These are phyloP conservation scores for Colletotrichum sublineola DNA, from an alignment of 2,329 filamentous ascomycete genomes.

Conservation along the genomic window DNA sequence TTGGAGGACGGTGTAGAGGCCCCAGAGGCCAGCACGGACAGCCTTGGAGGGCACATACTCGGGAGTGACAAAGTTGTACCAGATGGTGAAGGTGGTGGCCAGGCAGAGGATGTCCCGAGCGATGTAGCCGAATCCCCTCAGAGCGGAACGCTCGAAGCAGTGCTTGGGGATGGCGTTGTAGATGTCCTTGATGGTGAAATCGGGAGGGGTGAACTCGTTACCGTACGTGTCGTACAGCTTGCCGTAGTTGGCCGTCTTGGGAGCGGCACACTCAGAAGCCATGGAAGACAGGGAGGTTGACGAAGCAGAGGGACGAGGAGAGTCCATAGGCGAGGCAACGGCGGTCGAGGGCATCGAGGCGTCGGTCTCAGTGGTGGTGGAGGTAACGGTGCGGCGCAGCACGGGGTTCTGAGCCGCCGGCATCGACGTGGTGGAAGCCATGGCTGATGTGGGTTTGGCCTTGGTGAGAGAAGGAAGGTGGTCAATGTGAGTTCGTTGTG, in stretches of 20 bases:
- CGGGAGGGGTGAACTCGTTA: constrained; percentile 92
- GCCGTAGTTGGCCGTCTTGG: constrained; percentile 63
- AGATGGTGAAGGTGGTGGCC: constrained; percentile 84
- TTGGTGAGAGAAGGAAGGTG: not conserved
- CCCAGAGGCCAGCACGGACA: constrained; percentile 75
- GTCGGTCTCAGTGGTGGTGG: constrained; percentile 57
- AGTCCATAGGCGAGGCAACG: constrained; percentile 70
- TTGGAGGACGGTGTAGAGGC: constrained; percentile 81
- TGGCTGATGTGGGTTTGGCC: constrained; percentile 46
- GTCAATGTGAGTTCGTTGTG: constrained; percentile 8
- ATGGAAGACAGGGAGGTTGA: constrained; percentile 94
- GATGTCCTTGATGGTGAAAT: constrained; percentile 98
- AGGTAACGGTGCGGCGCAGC: constrained; percentile 63
- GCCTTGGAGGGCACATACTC: constrained; percentile 81
- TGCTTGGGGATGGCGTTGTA: constrained; percentile 97
- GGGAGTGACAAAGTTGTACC: constrained; percentile 90
- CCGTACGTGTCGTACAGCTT: constrained; percentile 92
- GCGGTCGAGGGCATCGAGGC: constrained; percentile 67
- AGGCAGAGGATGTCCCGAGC: constrained; percentile 82
- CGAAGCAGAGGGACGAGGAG: constrained; percentile 76
- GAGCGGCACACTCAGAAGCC: constrained; percentile 73
- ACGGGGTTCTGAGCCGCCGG: constrained; percentile 58
- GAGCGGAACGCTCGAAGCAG: constrained; percentile 90
- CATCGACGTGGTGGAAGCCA: constrained; percentile 62
- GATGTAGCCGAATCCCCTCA: constrained; percentile 84